Conservation (phyloP, 768 basidiomycete species). For the Tulasnella sp. region DNA sequence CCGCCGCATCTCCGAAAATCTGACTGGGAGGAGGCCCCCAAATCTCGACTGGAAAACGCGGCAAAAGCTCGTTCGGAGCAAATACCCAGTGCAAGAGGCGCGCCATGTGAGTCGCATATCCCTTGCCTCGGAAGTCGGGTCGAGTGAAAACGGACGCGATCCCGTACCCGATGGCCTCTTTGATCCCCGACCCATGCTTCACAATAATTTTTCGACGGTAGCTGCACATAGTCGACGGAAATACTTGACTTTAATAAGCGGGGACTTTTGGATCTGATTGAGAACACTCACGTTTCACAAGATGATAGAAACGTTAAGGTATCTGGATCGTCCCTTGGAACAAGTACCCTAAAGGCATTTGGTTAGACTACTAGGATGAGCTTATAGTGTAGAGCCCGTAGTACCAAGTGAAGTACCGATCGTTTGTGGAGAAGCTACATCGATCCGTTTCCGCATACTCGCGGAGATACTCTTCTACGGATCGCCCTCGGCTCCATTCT, state of each 20-base stretch:
- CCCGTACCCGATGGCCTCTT: constrained; percentile 53
- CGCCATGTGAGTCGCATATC: constrained; percentile 69
- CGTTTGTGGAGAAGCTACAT: constrained; percentile 52
- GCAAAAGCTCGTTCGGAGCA: constrained; percentile 45
- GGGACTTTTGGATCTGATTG: too few species aligned
- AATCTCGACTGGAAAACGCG: constrained; percentile 49
- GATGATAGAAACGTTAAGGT: constrained; percentile 61
- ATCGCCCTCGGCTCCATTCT: constrained; percentile 53
- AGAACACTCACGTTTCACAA: constrained; percentile 61
- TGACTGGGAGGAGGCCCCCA: constrained; percentile 49
- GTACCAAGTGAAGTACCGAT: constrained; percentile 55
- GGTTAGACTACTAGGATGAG: not conserved
- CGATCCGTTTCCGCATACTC: constrained; percentile 49
- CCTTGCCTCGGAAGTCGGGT: constrained; percentile 52
- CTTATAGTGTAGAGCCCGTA: not conserved
- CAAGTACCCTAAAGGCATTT: constrained; percentile 55
- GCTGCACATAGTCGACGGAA: constrained; percentile 39
- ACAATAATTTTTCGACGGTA: constrained; percentile 47
- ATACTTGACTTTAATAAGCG: not conserved
- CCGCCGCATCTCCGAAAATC: constrained; percentile 49
- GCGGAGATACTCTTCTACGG: constrained; percentile 53
- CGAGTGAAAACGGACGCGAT: constrained; percentile 65
- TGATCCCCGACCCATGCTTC: constrained; percentile 36
- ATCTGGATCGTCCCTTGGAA: constrained; percentile 54
- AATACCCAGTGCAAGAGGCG: constrained; percentile 62